These are phyloP conservation scores for Pyrenochaeta sp. DNA, from an alignment of 2,329 filamentous ascomycete species.

Conservation along the genomic window DNA sequence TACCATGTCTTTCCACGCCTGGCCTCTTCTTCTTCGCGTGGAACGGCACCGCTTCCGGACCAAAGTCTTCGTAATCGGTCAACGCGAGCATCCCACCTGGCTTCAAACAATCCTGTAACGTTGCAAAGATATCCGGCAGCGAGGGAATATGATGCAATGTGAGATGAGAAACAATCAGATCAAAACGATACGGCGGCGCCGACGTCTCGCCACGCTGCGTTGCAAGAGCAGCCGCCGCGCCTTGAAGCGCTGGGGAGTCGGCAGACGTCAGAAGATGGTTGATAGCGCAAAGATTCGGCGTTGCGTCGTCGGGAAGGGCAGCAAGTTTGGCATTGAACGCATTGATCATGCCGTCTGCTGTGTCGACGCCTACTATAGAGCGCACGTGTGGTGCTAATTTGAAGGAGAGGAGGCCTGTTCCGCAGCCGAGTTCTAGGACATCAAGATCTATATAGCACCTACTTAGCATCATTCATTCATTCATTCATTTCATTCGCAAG, in stretches of 20 bases:
- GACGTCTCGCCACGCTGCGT: constrained; percentile 35
- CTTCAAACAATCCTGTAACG: constrained; percentile 58
- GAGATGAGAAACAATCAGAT: constrained; percentile 63
- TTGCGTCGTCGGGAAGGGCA: constrained; percentile 23
- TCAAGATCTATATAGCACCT: constrained; percentile 37
- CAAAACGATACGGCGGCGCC: constrained; percentile 51
- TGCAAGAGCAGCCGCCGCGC: constrained; percentile 47
- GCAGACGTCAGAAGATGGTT: constrained; percentile 60
- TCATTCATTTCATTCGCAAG: too few species aligned
- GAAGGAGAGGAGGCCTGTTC: constrained; percentile 64
- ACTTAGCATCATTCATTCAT: neutral
- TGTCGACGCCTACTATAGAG: constrained; percentile 62
- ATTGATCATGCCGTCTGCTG: constrained; percentile 64
- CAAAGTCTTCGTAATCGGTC: constrained; percentile 67
- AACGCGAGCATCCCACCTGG: constrained; percentile 60
- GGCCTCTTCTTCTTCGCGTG: constrained; percentile 62
- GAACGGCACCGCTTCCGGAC: constrained; percentile 60
- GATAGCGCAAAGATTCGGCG: constrained; percentile 57
- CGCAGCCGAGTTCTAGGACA: constrained; percentile 66
- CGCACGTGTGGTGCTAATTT: constrained; percentile 59
- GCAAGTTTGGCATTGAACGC: constrained; percentile 58
- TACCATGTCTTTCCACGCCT: constrained; percentile 64
- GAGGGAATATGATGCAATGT: constrained; percentile 65
- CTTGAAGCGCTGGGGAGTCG: constrained; percentile 52
- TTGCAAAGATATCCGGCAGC: constrained; percentile 53